Evolutionary conservation across 73 alveolate species (phyloP), one percentile per base, ranked within the genome.

Genomic region (Paramecium pentaurelia): DNA sequence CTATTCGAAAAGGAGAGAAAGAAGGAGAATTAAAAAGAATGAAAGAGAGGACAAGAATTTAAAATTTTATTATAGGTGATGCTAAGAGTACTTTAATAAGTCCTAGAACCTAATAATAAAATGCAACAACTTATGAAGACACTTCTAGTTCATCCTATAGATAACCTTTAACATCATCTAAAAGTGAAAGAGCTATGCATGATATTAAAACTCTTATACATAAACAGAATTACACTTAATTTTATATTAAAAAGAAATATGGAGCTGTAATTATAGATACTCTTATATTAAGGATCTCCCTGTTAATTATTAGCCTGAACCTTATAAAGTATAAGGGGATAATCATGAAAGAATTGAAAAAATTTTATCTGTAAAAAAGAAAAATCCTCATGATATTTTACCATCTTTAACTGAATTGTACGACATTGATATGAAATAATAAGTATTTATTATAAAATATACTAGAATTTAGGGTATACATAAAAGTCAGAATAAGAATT

Each of bases 1-100:
- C 97, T 34, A 25, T 92, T 45, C 95, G 64, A 86, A 93, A 94
- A 68, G 98, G 98, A 37, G 71, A 71, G 71, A 71, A 89, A 11
- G 58, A 86, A 11, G 98, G 96, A 59, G 98, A 96, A 73, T 92
- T 96, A 4, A 94, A 86, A 64, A 92, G 98, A 75, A 84, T 44
- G 36, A 96, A 96, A 60, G 97, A 96, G 16, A 96, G 95, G 64
- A 95, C 98, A 37, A 96, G 88, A 40, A 71, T 71, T 20, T 59
- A 89, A 54, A 89, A 89, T 58, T 83, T 92, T 71, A 95, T 94
- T 93, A 36, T 92, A 54, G 94, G 58, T 80, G 92, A 92, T 70
- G 45, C 86, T 71, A 27, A 94, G 88, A 47, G 86, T 77, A 49
- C 68, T 93, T 22, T 45, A 45, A 94, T 45, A 83, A 93, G 34